Evolutionary conservation across 345 rosid species (phyloP).

Genomic region (Salix koriyanagi): DNA sequence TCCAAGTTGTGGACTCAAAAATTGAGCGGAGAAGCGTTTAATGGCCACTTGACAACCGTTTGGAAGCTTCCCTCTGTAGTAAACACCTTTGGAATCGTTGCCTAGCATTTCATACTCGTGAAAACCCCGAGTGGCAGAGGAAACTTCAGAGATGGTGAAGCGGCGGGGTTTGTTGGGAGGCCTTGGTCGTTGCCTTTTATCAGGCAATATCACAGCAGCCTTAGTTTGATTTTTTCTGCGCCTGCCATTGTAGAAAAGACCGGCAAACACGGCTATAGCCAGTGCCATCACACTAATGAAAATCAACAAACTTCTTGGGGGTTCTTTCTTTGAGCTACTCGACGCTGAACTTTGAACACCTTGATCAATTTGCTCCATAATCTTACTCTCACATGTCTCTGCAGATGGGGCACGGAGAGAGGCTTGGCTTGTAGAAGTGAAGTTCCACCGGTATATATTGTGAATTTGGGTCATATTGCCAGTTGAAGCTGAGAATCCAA

Average conservation of each 20-base stretch:
- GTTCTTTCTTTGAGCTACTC: constrained; percentile 10
- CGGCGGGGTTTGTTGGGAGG: constrained; percentile 48
- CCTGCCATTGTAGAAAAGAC: constrained; percentile 30
- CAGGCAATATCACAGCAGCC: constrained; percentile 7
- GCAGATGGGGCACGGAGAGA: constrained; percentile 36
- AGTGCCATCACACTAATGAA: constrained; percentile 33
- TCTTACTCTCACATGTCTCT: constrained; percentile 40
- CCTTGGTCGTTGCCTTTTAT: constrained; percentile 34
- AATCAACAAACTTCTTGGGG: constrained; percentile 33
- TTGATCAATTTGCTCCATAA: background rate
- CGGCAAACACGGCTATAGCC: constrained; percentile 22
- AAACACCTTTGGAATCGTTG: constrained; percentile 35
- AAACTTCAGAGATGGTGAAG: constrained; percentile 35
- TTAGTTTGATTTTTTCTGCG: constrained; percentile 19
- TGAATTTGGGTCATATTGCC: constrained; percentile 46
- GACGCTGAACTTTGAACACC: background rate
- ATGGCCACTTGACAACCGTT: constrained; percentile 42
- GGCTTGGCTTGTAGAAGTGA: constrained; percentile 44
- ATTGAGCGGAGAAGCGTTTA: constrained; percentile 35
- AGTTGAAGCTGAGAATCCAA: constrained; percentile 55
- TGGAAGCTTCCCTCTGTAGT: constrained; percentile 40
- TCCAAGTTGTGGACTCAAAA: constrained; percentile 33
- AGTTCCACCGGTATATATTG: constrained; percentile 41
- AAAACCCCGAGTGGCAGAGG: constrained; percentile 37
- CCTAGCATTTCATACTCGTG: constrained; percentile 40